A percentile compares a stretch with the other conserved stretches of the same genome.
These are phyloP conservation scores for Penicillium sp. DNA, from an alignment of 2,329 filamentous ascomycete genomes.

Conservation along the genomic window DNA sequence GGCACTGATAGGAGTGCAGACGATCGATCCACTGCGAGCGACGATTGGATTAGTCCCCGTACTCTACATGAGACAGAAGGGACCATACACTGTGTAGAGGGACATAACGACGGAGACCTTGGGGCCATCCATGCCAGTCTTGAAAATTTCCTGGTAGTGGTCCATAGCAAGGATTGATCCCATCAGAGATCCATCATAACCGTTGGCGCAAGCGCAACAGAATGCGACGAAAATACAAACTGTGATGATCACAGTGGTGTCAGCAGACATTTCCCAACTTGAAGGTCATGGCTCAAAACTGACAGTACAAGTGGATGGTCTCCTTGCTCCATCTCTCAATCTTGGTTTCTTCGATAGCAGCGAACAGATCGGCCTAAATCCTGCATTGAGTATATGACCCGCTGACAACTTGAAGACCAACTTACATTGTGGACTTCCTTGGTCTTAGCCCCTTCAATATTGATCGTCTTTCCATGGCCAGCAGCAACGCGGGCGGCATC, in stretches of 20 bases:
- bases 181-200: constrained; percentile 35
- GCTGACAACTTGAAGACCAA: not conserved
- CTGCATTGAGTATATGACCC: not conserved
- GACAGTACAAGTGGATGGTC: constrained; percentile 32
- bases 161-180: constrained; percentile 30
- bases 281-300: constrained; percentile 2
- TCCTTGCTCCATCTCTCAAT: constrained; percentile 36
- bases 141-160: constrained; percentile 40
- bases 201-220: constrained; percentile 34
- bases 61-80: not conserved
- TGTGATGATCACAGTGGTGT: constrained; percentile 13
- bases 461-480: constrained; percentile 24
- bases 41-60: not conserved
- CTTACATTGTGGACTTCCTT: constrained; percentile 45
- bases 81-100: constrained; percentile 48
- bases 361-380: constrained; percentile 48
- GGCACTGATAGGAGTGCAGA: constrained; percentile 41
- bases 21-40: constrained; percentile 39
- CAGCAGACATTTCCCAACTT: constrained; percentile 19
- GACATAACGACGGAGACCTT: constrained; percentile 44
- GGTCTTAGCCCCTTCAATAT: constrained; percentile 35
- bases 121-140: constrained; percentile 38
- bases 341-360: constrained; percentile 47
- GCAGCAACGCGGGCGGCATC: constrained; percentile 15
- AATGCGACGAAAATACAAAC: constrained; percentile 45